phyloP scores from a whole-genome alignment of 2,329 filamentous ascomycete species.

The Teratosphaeria epicoccoides region DNA sequence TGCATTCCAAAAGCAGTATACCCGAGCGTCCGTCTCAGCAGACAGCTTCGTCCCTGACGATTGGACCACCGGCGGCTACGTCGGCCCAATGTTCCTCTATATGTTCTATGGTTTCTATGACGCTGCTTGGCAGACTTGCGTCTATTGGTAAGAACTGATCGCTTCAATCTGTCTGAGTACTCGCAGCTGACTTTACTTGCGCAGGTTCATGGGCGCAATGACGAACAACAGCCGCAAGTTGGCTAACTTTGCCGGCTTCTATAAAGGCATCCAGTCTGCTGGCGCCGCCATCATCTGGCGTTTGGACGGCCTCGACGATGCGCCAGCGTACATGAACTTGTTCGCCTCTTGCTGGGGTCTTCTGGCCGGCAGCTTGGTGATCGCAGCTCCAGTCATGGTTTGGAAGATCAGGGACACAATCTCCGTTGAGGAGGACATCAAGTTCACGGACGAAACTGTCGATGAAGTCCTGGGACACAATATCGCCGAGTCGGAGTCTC shows the following conservation, averaged over 20 bases:
- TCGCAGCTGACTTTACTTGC: conserved; percentile 1
- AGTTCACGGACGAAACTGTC: conserved; percentile 72
- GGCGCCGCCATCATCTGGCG: conserved; percentile 68
- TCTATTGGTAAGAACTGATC: conserved; percentile 58
- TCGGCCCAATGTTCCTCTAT: conserved; percentile 77
- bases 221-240: conserved; percentile 88
- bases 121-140: conserved; percentile 77
- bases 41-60: conserved; percentile 40
- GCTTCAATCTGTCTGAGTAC: not conserved
- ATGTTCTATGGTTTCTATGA: conserved; percentile 88
- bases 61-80: conserved; percentile 57
- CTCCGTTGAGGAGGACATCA: conserved; percentile 68
- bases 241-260: conserved; percentile 84
- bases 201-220: conserved; percentile 79
- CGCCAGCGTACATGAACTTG: conserved; percentile 55
- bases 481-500: not conserved
- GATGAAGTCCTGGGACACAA: conserved; percentile 48
- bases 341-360: conserved; percentile 70
- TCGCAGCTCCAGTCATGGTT: conserved; percentile 71
- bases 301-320: conserved; percentile 48
- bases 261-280: conserved; percentile 84
- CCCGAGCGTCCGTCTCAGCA: conserved; percentile 25
- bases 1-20: conserved; percentile 58
- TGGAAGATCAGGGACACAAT: conserved; percentile 72
- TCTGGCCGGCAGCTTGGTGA: conserved; percentile 59